Evolutionary conservation across 2,329 filamentous ascomycete genomes (phyloP), one percentile per base, ranked within the genome.

Genomic region (Penicillium sp.): DNA sequence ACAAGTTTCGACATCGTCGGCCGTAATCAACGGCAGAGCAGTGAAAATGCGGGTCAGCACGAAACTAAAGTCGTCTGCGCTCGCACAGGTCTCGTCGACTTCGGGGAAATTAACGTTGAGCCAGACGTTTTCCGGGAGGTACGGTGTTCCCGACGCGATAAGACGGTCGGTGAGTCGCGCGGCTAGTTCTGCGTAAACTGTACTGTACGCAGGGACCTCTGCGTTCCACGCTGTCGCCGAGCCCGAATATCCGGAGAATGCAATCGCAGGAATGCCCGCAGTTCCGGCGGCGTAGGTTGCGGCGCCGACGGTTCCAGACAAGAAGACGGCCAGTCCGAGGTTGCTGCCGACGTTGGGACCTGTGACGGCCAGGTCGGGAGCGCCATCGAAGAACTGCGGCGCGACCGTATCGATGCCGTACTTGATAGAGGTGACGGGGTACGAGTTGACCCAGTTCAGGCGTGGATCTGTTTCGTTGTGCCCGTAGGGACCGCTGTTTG

Each of bases 371-470:
- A 91, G 79, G 56, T 90, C 88, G 0, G 88, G 83, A 1, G 73
- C 71, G 5, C 78, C 79, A 59, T 80, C 81, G 80, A 87, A 90
- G 58, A 85, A 78, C 46, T 80, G 76, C 0, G 84, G 82, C 0
- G 81, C 83, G 41, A 88, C 81, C 5, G 78, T 82, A 63, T 86
- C 77, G 71, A 91, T 86, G 44, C 88, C 89, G 71, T 85, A 84
- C 61, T 85, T 83, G 70, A 90, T 87, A 1, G 86, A 80, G 0
- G 88, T 91, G 2, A 86, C 86, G 0, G 89, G 88, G 75, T 80
- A 90, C 0, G 86, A 88, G 78, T 91, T 91, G 62, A 91, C 89
- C 81, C 89, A 91, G 81, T 90, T 89, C 50, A 90, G 81, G 5
- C 85, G 83, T 0, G 85, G 80, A 62, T 85, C 79, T 0, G 83